phyloP scores from a whole-genome alignment of 164 flowering plant species.

The Vitis labrusca region DNA sequence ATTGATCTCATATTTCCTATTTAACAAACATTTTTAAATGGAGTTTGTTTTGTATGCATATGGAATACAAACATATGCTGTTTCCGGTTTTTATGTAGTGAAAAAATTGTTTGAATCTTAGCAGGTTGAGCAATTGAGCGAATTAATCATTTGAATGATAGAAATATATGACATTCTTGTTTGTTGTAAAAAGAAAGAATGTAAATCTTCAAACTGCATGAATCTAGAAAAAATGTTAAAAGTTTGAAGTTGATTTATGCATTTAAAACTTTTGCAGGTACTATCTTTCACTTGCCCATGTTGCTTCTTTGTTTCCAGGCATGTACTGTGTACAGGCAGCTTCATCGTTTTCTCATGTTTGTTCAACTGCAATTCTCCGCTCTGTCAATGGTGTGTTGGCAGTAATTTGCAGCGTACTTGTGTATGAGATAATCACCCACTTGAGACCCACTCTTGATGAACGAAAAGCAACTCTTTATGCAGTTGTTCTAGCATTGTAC shows the following conservation, averaged over 20 bases:
- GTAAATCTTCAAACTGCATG: too few species aligned
- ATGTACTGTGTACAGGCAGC: slow-evolving; percentile 28
- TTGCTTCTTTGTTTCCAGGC: slow-evolving; percentile 87
- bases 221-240: background rate
- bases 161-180: too few species aligned
- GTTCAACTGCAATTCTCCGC: slow-evolving; percentile 71
- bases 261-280: slow-evolving; percentile 73
- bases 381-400: slow-evolving; percentile 71
- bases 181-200: too few species aligned
- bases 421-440: slow-evolving; percentile 61
- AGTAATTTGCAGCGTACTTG: slow-evolving; percentile 62
- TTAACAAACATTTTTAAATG: too few species aligned
- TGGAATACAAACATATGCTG: too few species aligned
- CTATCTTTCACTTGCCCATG: slow-evolving; percentile 82
- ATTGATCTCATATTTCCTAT: too few species aligned
- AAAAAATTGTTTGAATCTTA: too few species aligned
- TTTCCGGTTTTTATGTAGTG: too few species aligned
- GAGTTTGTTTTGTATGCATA: too few species aligned
- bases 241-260: slow-evolving; percentile 19
- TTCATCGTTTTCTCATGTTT: slow-evolving; percentile 50
- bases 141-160: too few species aligned
- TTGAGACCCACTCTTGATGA: slow-evolving; percentile 61
- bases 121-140: too few species aligned
- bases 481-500: slow-evolving; percentile 65
- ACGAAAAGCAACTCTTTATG: slow-evolving; percentile 56